Evolutionary conservation across 1,139 yeast species (phyloP), one percentile per base, ranked within the genome.

Genomic region (Zygoascus sp.): DNA sequence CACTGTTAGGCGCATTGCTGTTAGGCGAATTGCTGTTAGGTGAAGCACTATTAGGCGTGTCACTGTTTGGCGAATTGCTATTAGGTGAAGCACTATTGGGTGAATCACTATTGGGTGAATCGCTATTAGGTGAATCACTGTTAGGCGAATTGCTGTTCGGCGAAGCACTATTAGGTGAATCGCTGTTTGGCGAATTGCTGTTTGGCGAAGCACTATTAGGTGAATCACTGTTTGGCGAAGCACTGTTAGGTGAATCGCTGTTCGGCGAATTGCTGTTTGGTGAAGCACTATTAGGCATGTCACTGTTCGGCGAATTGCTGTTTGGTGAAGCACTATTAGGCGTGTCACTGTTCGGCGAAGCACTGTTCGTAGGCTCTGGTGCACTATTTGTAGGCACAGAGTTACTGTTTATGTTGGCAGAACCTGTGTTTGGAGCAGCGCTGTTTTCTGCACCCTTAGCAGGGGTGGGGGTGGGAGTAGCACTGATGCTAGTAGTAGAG

Each of bases 351-450:
- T 20, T 5, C 6, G 6, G 9, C 9, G 21, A 8, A 16, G 21
- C 37, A 17, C 23, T 17, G 37, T 15, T 39, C 13, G 22, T 17
- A 41, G 28, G 10, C n/a, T 16, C 30, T 17, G 42, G 13, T 13
- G 30, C 32, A 32, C 17, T 11, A 15, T 11, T 7, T 28, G 43
- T 11, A n/a, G 42, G 11, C 13, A 42, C 42, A 2, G 44, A 3
- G 19, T 21, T 30, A 28, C 46, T 44, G 20, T 13, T 20, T 28
- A 25, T 25, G 19, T 17, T 19, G 28, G 35, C 35, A 7, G 43
- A 16, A n/a, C 21, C 40, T 17, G 42, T 44, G 30, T 13, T 20
- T 22, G 34, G 27, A 23, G 28, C 7, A 10, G 28, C 28, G 8
- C 28, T 25, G 5, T 9, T 2, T 8, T 28, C 13, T 11, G 42